Base-by-base conservation (phyloP, 1,139 yeast species). In the Arxiozyma heterogenica region DNA sequence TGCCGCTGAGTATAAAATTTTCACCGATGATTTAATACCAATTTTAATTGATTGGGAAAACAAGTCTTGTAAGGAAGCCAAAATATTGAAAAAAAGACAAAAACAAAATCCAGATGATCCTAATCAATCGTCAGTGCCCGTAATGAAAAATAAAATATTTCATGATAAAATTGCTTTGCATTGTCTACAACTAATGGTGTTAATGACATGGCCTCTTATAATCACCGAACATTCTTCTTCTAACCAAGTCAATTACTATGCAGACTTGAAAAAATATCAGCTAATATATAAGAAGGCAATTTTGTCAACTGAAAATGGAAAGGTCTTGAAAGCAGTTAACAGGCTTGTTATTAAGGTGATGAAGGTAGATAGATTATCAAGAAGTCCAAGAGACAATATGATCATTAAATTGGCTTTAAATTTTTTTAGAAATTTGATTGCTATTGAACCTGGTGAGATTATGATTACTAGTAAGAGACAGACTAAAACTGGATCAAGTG, bases 131-230 rank as follows among this genome's bases (percentile, higher is more conserved):
- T 12, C n/a, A 34, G 6, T 12, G 6, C 39, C 39, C n/a, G 8
- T 11, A 34, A 18, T 62, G 46, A 57, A 57, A 52, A 60, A 68
- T 51, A 61, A 71, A 61, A 54, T 62, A 46, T 65, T 68, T 56
- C 76, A 78, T 64, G 87, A 82, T 54, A 80, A 83, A 59, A 76
- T 88, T 49, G 84, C 90, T 56, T 68, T 86, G 47, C 79, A 87
- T 8, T 79, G 87, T 59, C 73, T 93, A 55, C 97, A 93, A 68
- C 71, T 94, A 15, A 71, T 93, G 56, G 96, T 89, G 1, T 81
- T 88, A 4, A 74, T 94, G 64, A 86, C 97, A 0, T 87, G 96
- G 90, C 98, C 98, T 0, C 70, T 86, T 7, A 82, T 82, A 41
- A 71, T 84, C 52, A 74, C 80, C 23, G 79, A 77, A 41, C 75